These are phyloP conservation scores for Tricholomella constricta DNA, from an alignment of 768 basidiomycete species.

Conservation along the genomic window DNA sequence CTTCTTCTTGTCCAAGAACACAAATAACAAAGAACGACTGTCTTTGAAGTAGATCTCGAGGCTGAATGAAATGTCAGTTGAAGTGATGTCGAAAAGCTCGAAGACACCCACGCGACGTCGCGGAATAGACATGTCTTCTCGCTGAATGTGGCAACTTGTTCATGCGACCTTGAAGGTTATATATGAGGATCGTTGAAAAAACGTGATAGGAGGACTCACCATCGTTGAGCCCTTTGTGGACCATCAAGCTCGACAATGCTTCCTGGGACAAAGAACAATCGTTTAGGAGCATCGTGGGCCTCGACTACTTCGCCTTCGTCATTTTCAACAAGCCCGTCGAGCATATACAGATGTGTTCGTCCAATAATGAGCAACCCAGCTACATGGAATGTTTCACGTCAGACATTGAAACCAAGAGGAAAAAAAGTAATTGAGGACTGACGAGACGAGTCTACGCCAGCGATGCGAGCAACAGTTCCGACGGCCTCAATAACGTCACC, in stretches of 20 bases:
- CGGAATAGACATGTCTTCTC: conserved; percentile 88
- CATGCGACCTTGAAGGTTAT: conserved; percentile 60
- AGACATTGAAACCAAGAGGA: neutral
- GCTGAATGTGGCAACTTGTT: conserved; percentile 75
- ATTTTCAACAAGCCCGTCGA: conserved; percentile 87
- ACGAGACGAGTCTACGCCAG: conserved; percentile 93
- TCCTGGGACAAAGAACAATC: conserved; percentile 81
- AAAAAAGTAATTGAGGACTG: conserved; percentile 28
- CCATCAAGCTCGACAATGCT: conserved; percentile 79
- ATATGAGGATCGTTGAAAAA: neutral
- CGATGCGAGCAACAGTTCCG: conserved; percentile 82
- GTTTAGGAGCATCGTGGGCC: conserved; percentile 80
- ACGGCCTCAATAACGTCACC: conserved; percentile 90
- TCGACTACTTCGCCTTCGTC: conserved; percentile 89
- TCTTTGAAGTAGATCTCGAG: conserved; percentile 94
- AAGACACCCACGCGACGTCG: conserved; percentile 76
- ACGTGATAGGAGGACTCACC: conserved; percentile 47
- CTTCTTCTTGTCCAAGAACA: conserved; percentile 72
- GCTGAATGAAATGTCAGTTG: conserved; percentile 36
- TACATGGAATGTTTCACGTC: conserved; percentile 25
- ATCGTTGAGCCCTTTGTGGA: conserved; percentile 80
- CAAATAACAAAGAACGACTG: conserved; percentile 81
- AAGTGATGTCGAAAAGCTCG: neutral
- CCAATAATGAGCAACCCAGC: conserved; percentile 91
- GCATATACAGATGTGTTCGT: conserved; percentile 81